Evolutionary conservation across 1,284 basidiomycete species (phyloP), one percentile per base, ranked within the genome.

Genomic region (Prillingera fragicola): DNA sequence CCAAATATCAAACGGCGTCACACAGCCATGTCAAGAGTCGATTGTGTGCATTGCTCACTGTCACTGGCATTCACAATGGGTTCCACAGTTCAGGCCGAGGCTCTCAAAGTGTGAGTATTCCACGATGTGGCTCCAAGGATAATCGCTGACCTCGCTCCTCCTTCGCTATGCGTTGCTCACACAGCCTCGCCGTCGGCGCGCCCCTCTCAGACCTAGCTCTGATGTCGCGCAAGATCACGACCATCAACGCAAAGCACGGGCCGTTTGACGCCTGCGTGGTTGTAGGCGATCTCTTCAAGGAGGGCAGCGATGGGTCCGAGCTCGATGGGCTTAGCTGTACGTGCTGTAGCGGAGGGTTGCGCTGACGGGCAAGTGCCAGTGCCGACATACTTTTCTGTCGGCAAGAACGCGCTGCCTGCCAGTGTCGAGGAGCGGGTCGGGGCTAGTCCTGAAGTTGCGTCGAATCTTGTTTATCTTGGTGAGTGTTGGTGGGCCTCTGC

Each of bases 371-470:
- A 60, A 85, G 87, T 84, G 27, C 88, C 94, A 5, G 73, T 95
- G 18, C 83, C 87, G 54, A 92, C 89, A 45, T 97, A 96, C 73
- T 83, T 96, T 54, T 90, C 88, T 77, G 81, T 88, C 67, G 92
- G 88, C 21, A 79, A 80, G 47, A 73, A 81, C 54, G 78, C 81
- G 1, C 70, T 95, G 15, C 88, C 91, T 3, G 72, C 77, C 25
- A 67, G 73, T 25, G 81, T 94, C 6, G 77, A 85, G 48, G 80
- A 83, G 53, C 84, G 80, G 61, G 83, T 87, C 54, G 78, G 80
- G 56, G 83, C 82, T 0, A 81, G 82, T 3, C 85, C 87, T 19
- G 82, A 90, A 61, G 64, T 96, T 17, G 82, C 81, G 60, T 78
- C 80, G 51, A 88, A 90, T 60, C 78, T 96, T 5, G 85, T 87